Evolutionary conservation across 2,329 filamentous ascomycete genomes (phyloP), one percentile per base, ranked within the genome.

Genomic region (Cercospora janseana): DNA sequence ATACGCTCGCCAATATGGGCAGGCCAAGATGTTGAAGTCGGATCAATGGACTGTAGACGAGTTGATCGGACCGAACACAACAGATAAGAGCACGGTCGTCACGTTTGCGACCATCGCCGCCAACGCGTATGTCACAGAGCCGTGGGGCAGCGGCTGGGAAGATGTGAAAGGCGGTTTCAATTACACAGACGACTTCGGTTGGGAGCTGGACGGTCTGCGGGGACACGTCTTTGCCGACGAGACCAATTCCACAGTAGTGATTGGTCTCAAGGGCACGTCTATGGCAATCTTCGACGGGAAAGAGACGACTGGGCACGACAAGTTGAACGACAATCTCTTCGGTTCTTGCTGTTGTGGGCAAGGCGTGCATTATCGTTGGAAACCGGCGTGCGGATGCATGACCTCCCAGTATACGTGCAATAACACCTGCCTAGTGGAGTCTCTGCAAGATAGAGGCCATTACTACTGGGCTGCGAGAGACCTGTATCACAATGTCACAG

Each of bases 291-390:
- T 96, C 66, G 92, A 97, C 67, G 93, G 93, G 12, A 87, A 91
- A 31, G 92, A 91, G 43, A 96, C 93, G 1, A 96, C 92, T 0
- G 95, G 90, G 16, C 95, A 95, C 60, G 93, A 98, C 73, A 98
- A 98, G 73, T 77, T 91, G 64, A 98, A 97, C 67, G 93, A 97
- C 71, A 98, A 98, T 66, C 77, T 98, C 9, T 95, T 95, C 70
- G 96, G 96, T 73, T 94, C 91, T 65, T 98, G 93, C 72, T 98
- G 93, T 70, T 98, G 93, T 70, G 93, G 83, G 3, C 90, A 96
- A 71, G 91, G 93, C 61, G 90, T 90, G 0, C 88, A 90, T 58
- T 90, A 85, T 72, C 82, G 90, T 9, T 96, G 90, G 85, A 85
- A 87, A 54, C 86, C 94, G 66, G 90, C 95, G 46, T 98, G 93